Base-by-base conservation (phyloP, 805 yeast species). In the Candida yuanshanica region DNA sequence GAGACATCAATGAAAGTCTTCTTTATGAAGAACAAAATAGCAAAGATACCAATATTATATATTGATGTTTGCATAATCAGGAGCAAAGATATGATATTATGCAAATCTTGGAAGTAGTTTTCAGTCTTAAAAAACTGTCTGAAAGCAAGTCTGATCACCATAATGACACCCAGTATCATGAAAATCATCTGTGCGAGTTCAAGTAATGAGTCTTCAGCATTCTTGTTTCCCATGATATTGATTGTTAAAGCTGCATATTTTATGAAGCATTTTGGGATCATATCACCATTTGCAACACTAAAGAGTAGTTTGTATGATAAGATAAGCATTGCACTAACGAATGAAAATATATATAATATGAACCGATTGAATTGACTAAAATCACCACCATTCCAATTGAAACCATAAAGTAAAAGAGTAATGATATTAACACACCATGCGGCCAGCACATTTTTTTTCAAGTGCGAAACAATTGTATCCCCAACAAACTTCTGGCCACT, bases 401-500 rank as follows among this genome's bases (percentile, higher is more conserved):
- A 50, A 5, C 61, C 55, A 9, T 61, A 51, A 36, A 41, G 40
- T 20, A 61, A 24, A 44, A 58, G 51, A 57, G 84, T 70, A 3
- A 67, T 6, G 0, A 66, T 37, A 16, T 71, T 68, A 9, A 80
- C 50, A 2, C 46, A 27, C 89, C 89, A 80, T 27, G 74, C 62
- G 10, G 69, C 17, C 1, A 44, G 37, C 1, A 63, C 39, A 44
- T 64, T 45, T 0, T 51, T 47, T 8, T 58, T 48, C 3, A 89
- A 54, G 32, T 64, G 64, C 1, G 69, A 56, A 0, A 77, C 66
- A 5, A 83, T 50, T 32, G 78, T 78, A 36, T 68, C 59, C 16
- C 70, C 70, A 13, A 74, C 69, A 56, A 73, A 81, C 49, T 93
- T 93, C 55, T 90, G 97, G 1, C 98, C 98, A 38, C 91, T 79